Evolutionary conservation across 345 rosid species (phyloP).

Genomic region (Laguncularia racemosa): DNA sequence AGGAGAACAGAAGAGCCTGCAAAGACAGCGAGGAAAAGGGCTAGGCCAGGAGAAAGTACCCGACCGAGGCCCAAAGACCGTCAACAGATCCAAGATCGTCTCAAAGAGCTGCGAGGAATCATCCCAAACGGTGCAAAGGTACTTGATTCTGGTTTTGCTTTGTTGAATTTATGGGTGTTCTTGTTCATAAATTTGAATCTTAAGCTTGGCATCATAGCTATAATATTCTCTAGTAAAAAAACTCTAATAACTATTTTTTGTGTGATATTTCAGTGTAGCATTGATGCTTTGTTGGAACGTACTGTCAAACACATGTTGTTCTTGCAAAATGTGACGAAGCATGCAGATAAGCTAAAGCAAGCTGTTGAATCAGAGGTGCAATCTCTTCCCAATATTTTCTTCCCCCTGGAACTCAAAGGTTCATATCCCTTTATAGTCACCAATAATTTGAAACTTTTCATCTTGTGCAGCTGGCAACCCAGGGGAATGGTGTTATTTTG

Average conservation of each 20-base stretch:
- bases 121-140: conserved; percentile 88
- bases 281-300: conserved; percentile 70
- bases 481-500: conserved; percentile 20
- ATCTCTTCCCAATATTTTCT: conserved; percentile 4
- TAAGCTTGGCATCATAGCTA: neutral
- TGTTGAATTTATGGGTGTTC: neutral
- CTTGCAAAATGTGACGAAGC: conserved; percentile 77
- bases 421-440: neutral
- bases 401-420: conserved; percentile 1
- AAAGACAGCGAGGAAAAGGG: conserved; percentile 62
- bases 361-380: conserved; percentile 61
- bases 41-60: conserved; percentile 75
- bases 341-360: conserved; percentile 71
- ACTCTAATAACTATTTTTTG: conserved; percentile 8
- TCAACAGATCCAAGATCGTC: conserved; percentile 89
- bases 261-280: conserved; percentile 60
- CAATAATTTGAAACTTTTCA: neutral
- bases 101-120: conserved; percentile 78
- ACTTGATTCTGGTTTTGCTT: conserved; percentile 10
- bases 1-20: conserved; percentile 46
- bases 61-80: conserved; percentile 96
- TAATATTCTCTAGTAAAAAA: neutral
- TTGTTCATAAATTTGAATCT: neutral
- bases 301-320: conserved; percentile 84
- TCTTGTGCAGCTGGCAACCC: conserved; percentile 26